Evolutionary conservation across 1,139 yeast species (phyloP), one percentile per base, ranked within the genome.

Genomic region (Taphrina flavorubra): DNA sequence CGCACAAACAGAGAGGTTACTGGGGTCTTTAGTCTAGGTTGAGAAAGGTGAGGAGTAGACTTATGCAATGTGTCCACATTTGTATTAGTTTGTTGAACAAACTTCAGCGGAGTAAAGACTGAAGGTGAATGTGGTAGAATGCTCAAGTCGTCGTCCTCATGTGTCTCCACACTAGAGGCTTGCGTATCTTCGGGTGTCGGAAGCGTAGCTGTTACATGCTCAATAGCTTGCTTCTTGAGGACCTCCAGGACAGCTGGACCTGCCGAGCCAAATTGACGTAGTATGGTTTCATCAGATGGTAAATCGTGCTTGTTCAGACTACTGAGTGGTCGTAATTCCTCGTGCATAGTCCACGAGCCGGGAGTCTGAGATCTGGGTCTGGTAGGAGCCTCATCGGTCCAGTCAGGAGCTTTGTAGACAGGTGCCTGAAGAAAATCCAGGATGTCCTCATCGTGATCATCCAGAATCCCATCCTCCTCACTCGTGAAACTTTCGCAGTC

Each of bases 391-490:
- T 57, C 58, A 31, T 56, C 39, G 47, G 51, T 16, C 63, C 65
- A 67, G 13, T 46, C 51, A 10, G 64, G 68, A 6, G 57, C 47
- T 7, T 44, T 68, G 7, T 46, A n/a, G 14, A 16, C 44, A 25
- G 68, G 64, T 6, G 11, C 40, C 8, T 36, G 56, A 13, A 57
- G 42, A 31, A 58, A 57, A 31, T 57, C 68, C n/a, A 65, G 18
- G 5, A 65, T 65, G 25, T 57, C 68, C 11, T 57, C 69, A 34
- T 59, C 68, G 31, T 65, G 55, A 14, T 65, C 70, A 37, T 57
- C 70, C 46, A 37, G 8, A 39, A 63, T 47, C 7, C 63, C 70
- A 51, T 61, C 64, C 57, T 58, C 57, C 51, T 65, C 64, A 39
- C 56, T 58, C 40, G 65, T 51, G 42, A 62, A 53, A 42, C 61